A percentile compares a stretch with the other conserved stretches of the same genome.
These are phyloP conservation scores for Colletotrichum orchidophilum DNA, from an alignment of 2,329 filamentous ascomycete genomes.

Conservation along the genomic window DNA sequence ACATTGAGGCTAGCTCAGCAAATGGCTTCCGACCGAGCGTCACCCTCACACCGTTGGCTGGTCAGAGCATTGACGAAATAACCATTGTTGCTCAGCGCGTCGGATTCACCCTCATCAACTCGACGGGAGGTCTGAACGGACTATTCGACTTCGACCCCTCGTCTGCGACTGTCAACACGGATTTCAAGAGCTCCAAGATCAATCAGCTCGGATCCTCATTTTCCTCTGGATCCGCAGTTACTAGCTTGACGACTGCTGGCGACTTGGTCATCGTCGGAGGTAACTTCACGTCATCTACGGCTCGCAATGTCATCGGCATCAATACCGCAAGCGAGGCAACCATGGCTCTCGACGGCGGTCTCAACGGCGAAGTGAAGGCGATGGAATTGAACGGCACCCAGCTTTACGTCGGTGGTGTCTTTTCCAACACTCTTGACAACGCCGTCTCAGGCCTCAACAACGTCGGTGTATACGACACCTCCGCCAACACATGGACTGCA, in stretches of 20 bases:
- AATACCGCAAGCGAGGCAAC: constrained; percentile 69
- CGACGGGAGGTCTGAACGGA: constrained; percentile 85
- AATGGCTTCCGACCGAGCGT: constrained; percentile 80
- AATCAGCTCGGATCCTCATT: constrained; percentile 80
- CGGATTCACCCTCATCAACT: constrained; percentile 77
- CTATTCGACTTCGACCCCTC: constrained; percentile 88
- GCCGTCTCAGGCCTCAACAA: constrained; percentile 74
- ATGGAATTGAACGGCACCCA: constrained; percentile 73
- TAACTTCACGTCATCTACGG: constrained; percentile 77
- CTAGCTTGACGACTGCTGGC: constrained; percentile 70
- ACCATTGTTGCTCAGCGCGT: constrained; percentile 91
- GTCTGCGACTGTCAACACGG: constrained; percentile 63
- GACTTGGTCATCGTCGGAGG: constrained; percentile 81
- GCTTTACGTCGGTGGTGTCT: constrained; percentile 86
- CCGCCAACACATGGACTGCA: constrained; percentile 75
- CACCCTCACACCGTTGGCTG: constrained; percentile 75
- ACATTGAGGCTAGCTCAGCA: constrained; percentile 77
- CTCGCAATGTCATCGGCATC: constrained; percentile 82
- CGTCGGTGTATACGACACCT: constrained; percentile 78
- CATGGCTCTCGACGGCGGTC: constrained; percentile 72
- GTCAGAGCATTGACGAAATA: constrained; percentile 69
- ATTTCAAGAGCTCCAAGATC: constrained; percentile 78
- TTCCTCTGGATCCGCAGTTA: constrained; percentile 72
- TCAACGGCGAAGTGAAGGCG: constrained; percentile 81
- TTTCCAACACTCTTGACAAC: constrained; percentile 75